A percentile compares a stretch with the other conserved stretches of the same genome.
These are phyloP conservation scores for Claviceps paspali DNA, from an alignment of 2,329 filamentous ascomycete genomes.

Conservation along the genomic window DNA sequence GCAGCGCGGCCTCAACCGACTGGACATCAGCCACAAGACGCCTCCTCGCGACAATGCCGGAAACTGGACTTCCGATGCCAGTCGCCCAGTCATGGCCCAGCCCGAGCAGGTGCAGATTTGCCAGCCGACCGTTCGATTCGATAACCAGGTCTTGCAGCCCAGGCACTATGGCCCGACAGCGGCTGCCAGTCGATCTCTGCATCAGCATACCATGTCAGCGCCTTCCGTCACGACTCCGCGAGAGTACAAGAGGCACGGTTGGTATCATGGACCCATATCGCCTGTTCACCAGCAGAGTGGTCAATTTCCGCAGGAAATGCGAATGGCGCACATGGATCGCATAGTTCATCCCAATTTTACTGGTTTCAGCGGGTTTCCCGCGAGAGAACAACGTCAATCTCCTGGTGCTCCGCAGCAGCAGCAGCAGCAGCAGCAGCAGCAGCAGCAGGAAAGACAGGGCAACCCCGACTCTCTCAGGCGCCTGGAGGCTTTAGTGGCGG, in stretches of 20 bases:
- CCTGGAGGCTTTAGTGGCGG: constrained; percentile 28
- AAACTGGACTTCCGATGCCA: constrained; percentile 41
- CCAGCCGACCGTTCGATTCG: constrained; percentile 38
- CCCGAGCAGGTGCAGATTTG: constrained; percentile 33
- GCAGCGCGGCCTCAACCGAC: constrained; percentile 48
- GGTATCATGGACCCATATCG: constrained; percentile 46
- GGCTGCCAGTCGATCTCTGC: constrained; percentile 19
- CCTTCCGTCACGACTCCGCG: constrained; percentile 39
- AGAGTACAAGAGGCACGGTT: constrained; percentile 52
- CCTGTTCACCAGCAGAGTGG: constrained; percentile 18
- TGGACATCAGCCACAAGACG: constrained; percentile 44
- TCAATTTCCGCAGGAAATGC: constrained; percentile 15
- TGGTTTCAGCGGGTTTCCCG: constrained; percentile 35
- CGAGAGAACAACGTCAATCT: constrained; percentile 14
- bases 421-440: no score
- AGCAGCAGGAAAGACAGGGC: constrained; percentile 14
- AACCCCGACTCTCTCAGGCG: constrained; percentile 21
- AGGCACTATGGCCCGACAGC: constrained; percentile 17
- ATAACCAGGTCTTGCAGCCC: constrained; percentile 27
- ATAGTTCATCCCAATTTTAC: constrained; percentile 43
- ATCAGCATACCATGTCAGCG: constrained; percentile 46
- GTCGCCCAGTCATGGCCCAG: constrained; percentile 38
- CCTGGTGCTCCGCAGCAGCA: constrained; percentile 5
- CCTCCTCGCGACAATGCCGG: constrained; percentile 37
- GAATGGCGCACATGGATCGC: constrained; percentile 33